These are phyloP conservation scores for Coemansia sp. DNA, from an alignment of 192 early-diverging fungal genomes.

Conservation along the genomic window DNA sequence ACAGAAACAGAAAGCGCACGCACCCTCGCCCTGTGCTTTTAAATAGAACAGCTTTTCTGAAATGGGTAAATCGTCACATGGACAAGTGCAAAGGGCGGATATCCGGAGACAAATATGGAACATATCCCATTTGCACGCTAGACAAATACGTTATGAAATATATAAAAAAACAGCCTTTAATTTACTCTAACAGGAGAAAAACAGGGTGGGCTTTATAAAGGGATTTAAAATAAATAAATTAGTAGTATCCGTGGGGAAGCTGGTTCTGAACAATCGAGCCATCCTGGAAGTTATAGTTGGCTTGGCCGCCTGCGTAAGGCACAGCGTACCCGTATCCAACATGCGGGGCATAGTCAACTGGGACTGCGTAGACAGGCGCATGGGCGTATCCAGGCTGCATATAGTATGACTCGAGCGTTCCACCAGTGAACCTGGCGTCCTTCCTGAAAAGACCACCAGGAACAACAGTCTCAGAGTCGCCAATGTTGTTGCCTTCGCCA, in stretches of 20 bases:
- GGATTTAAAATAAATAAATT: neutral
- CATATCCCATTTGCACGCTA: neutral
- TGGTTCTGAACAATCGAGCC: conserved; percentile 49
- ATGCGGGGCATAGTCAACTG: neutral
- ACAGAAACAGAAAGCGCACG: too few species aligned
- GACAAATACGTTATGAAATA: neutral
- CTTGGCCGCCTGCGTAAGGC: conserved; percentile 1
- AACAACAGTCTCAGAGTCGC: conserved; percentile 21
- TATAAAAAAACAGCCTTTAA: neutral
- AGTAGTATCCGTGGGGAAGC: conserved; percentile 2
- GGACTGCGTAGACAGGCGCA: neutral
- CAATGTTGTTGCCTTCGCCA: conserved; percentile 26
- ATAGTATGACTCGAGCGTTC: conserved; percentile 2
- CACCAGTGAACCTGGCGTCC: conserved; percentile 11
- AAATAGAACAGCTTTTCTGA: too few species aligned
- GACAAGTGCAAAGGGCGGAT: too few species aligned
- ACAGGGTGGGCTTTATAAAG: neutral
- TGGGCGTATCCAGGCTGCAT: neutral
- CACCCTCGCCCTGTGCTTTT: too few species aligned
- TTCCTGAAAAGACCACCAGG: conserved; percentile 16
- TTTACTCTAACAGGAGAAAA: neutral
- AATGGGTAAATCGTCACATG: too few species aligned
- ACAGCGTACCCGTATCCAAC: neutral
- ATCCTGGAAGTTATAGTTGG: conserved; percentile 32
- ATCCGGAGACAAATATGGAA: neutral